A percentile compares a stretch with the other conserved stretches of the same genome.
Conservation (phyloP, 345 rosid genomes). For the Sisymbrium irio region DNA sequence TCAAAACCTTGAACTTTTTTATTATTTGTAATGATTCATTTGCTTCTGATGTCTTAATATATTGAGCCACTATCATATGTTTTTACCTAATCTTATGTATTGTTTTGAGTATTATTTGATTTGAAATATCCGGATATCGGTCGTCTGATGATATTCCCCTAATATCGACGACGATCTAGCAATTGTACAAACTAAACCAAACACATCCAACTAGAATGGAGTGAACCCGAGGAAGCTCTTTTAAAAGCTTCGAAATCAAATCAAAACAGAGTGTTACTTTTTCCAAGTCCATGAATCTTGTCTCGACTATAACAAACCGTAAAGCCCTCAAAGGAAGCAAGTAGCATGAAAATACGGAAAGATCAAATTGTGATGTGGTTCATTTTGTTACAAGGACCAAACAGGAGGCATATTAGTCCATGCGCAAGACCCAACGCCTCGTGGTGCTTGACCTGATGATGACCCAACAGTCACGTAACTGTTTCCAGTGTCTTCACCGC, state of each 20-base stretch:
- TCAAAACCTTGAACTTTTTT: constrained; percentile 5
- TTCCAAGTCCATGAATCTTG: neutral
- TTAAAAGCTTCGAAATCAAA: neutral
- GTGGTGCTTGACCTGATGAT: constrained; percentile 46
- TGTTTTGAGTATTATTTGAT: neutral
- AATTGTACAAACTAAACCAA: too few species aligned
- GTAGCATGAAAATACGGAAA: constrained; percentile 18
- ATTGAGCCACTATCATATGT: constrained; percentile 7
- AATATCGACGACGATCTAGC: too few species aligned
- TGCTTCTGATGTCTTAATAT: constrained; percentile 12
- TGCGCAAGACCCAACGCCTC: constrained; percentile 61
- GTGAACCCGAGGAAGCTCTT: too few species aligned
- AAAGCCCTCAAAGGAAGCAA: constrained; percentile 7
- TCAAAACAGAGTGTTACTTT: neutral
- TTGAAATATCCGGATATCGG: neutral
- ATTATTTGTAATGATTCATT: constrained; percentile 29
- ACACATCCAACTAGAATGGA: too few species aligned
- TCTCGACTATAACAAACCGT: constrained; percentile 22
- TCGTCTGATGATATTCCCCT: neutral
- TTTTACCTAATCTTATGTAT: neutral
- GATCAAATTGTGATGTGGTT: constrained; percentile 19
- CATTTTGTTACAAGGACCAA: constrained; percentile 36
- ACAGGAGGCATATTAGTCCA: constrained; percentile 92
- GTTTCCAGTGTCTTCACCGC: constrained; percentile 65
- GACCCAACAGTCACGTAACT: constrained; percentile 54